Conservation (phyloP, 495 filamentous ascomycete species). For the Trichoderma asperelloides region DNA sequence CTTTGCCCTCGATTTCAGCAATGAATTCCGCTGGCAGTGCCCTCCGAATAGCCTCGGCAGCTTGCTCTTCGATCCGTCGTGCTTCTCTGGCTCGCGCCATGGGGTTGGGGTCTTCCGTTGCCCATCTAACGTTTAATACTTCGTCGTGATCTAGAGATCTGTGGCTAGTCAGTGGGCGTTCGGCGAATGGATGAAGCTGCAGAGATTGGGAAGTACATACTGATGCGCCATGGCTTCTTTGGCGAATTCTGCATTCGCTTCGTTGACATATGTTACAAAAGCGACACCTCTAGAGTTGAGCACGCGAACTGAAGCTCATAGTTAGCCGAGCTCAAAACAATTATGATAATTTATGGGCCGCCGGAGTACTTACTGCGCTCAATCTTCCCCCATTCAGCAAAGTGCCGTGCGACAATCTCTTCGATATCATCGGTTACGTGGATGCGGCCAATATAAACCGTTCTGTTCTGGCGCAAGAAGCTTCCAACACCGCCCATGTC, state of each 20-base stretch:
- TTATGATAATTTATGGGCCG: conserved; percentile 19
- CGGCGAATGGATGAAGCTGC: conserved; percentile 44
- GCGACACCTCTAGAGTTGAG: conserved; percentile 84
- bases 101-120: conserved; percentile 92
- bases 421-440: conserved; percentile 97
- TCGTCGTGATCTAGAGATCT: conserved; percentile 70
- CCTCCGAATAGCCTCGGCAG: conserved; percentile 86
- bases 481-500: conserved; percentile 94
- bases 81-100: conserved; percentile 90
- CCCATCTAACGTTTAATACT: conserved; percentile 94
- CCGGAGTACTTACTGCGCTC: conserved; percentile 49
- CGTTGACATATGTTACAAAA: conserved; percentile 82
- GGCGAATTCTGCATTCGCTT: conserved; percentile 81
- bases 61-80: conserved; percentile 85
- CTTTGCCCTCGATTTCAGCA: conserved; percentile 84
- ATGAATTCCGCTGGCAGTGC: conserved; percentile 90
- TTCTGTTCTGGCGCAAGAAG: conserved; percentile 86
- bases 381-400: conserved; percentile 87
- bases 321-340: conserved; percentile 12
- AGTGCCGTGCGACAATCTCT: conserved; percentile 89
- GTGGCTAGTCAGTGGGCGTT: conserved; percentile 54
- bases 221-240: conserved; percentile 80
- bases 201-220: conserved; percentile 45
- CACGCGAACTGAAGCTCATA: conserved; percentile 45
- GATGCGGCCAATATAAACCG: conserved; percentile 85